Conservation (phyloP, 495 filamentous ascomycete genomes). For the Glonium stellatum region DNA sequence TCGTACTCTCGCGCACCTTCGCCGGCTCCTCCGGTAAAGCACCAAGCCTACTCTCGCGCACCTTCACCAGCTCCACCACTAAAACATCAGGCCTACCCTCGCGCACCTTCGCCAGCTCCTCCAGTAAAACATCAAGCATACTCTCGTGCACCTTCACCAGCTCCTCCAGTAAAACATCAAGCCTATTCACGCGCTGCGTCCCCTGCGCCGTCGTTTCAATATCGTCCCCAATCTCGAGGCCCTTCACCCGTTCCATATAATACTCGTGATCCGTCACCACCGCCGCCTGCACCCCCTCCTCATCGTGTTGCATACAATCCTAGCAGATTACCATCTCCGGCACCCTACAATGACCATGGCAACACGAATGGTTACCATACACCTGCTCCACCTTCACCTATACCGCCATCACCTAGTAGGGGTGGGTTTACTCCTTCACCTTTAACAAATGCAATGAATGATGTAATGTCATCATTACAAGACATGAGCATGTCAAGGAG, state of each 20-base stretch:
- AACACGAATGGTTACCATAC: constrained; percentile 42
- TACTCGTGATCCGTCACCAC: constrained; percentile 31
- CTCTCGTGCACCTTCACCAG: constrained; percentile 35
- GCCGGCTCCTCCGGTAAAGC: constrained; percentile 33
- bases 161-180: constrained; percentile 12
- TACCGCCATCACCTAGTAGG: constrained; percentile 54
- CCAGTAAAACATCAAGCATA: constrained; percentile 12
- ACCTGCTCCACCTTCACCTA: constrained; percentile 56
- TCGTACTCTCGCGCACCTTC: constrained; percentile 22
- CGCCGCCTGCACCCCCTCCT: constrained; percentile 40
- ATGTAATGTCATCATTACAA: constrained; percentile 92
- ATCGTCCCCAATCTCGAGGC: too few species aligned
- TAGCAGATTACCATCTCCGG: constrained; percentile 30
- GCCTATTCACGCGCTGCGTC: constrained; percentile 25
- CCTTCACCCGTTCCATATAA: constrained; percentile 27
- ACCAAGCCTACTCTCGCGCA: constrained; percentile 32
- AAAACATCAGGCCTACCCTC: constrained; percentile 19
- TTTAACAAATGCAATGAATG: constrained; percentile 89
- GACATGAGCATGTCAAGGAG: constrained; percentile 65
- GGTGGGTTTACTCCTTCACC: constrained; percentile 81
- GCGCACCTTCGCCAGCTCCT: constrained; percentile 33
- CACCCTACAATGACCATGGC: constrained; percentile 21
- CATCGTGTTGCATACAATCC: constrained; percentile 37
- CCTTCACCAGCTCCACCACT: constrained; percentile 30
- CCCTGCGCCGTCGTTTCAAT: too few species aligned